Conservation (phyloP, 148 eudicot genomes). For the Heliamphora exappendiculata region DNA sequence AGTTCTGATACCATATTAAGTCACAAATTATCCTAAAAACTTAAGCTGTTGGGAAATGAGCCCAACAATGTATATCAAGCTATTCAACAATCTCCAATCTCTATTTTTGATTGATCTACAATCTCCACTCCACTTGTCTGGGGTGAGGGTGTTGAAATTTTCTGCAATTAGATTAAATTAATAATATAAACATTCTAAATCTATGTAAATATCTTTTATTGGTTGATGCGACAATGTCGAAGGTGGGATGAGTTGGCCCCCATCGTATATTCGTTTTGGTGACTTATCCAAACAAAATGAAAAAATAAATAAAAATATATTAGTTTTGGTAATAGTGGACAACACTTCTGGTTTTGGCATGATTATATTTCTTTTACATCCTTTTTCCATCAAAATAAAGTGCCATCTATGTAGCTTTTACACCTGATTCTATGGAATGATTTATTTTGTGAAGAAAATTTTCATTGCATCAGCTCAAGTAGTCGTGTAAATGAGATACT, state of each 20-base stretch:
- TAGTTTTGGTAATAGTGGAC: neutral
- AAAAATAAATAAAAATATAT: too few species aligned
- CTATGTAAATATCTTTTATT: neutral
- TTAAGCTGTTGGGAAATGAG: too few species aligned
- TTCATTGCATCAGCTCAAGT: conserved; percentile 53
- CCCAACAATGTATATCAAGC: too few species aligned
- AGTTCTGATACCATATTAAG: too few species aligned
- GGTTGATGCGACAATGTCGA: neutral
- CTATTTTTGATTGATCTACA: neutral
- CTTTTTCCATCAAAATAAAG: neutral
- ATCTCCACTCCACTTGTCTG: neutral
- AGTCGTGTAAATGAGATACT: conserved; percentile 32
- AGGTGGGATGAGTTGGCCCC: too few species aligned
- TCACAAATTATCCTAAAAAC: too few species aligned
- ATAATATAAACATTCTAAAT: neutral
- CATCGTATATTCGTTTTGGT: neutral
- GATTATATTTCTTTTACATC: neutral
- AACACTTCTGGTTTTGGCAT: neutral
- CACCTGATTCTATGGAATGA: neutral
- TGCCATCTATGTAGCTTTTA: neutral
- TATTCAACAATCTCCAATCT: too few species aligned
- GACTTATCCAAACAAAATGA: neutral
- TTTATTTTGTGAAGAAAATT: conserved; percentile 16
- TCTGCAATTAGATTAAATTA: neutral
- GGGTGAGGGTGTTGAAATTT: neutral